phyloP scores from a whole-genome alignment of 352 stramenopile species.

The Globisporangium echinulatum region DNA sequence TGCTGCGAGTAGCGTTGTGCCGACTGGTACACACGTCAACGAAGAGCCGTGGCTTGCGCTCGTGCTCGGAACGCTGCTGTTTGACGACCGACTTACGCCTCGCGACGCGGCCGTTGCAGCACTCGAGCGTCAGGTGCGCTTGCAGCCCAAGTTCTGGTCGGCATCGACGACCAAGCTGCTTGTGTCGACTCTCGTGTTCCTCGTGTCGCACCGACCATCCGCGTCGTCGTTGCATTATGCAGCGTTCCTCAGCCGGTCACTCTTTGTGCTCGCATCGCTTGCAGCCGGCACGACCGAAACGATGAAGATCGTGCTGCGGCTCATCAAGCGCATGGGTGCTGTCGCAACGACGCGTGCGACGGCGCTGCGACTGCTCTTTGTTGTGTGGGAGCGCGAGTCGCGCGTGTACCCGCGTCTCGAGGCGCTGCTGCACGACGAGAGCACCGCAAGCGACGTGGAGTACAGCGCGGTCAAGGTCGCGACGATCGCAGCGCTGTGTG shows the following conservation, averaged over 20 bases:
- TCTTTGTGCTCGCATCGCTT: slow-evolving; percentile 42
- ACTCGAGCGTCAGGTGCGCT: slow-evolving; percentile 30
- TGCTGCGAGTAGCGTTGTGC: background rate
- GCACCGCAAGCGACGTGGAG: slow-evolving; percentile 21
- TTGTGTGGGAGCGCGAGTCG: slow-evolving; percentile 59
- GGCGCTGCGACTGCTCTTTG: slow-evolving; percentile 48
- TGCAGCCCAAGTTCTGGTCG: slow-evolving; percentile 22
- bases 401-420: slow-evolving; percentile 63
- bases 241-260: slow-evolving; percentile 31
- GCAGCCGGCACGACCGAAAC: slow-evolving; percentile 54
- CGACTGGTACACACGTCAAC: too few species aligned
- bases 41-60: slow-evolving; percentile 28
- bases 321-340: slow-evolving; percentile 54
- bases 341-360: slow-evolving; percentile 26
- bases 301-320: slow-evolving; percentile 66
- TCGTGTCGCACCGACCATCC: slow-evolving; percentile 33
- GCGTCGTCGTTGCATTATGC: slow-evolving; percentile 3
- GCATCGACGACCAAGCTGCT: slow-evolving; percentile 30
- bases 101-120: slow-evolving; percentile 18
- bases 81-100: slow-evolving; percentile 22
- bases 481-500: slow-evolving; percentile 58
- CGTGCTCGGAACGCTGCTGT: slow-evolving; percentile 32
- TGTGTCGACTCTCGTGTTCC: slow-evolving; percentile 55
- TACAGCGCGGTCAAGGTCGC: slow-evolving; percentile 44
- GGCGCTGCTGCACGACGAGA: slow-evolving; percentile 34